phyloP scores from a whole-genome alignment of 306 rosid species.

The Vigna radiata region DNA sequence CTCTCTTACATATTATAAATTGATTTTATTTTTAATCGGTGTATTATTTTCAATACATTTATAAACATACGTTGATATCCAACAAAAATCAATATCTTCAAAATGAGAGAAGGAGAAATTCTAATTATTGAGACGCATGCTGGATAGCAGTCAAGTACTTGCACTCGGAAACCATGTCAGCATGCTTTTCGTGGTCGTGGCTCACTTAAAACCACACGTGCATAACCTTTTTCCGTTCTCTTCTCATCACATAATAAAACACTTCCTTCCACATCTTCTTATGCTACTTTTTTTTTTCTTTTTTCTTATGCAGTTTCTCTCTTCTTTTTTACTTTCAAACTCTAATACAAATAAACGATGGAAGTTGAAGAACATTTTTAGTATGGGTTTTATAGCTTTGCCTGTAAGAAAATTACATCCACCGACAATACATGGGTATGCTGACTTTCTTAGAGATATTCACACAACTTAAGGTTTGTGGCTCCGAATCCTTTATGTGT shows the following conservation, averaged over 20 bases:
- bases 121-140: slow-evolving; percentile 37
- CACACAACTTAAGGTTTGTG: slow-evolving; percentile 11
- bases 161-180: slow-evolving; percentile 45
- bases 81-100: not conserved
- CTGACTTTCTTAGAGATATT: not conserved
- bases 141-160: slow-evolving; percentile 9
- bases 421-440: slow-evolving; percentile 27
- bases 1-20: no score
- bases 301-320: not conserved
- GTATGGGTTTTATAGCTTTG: not conserved
- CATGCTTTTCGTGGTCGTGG: slow-evolving; percentile 46
- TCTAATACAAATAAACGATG: slow-evolving; percentile 1
- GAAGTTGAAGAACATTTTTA: not conserved
- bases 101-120: not conserved
- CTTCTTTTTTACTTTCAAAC: not conserved
- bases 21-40: no score
- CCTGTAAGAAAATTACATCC: not conserved
- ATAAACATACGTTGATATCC: no score
- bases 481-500: not conserved
- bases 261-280: not conserved
- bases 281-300: not conserved
- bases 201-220: slow-evolving; percentile 51
- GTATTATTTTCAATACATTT: no score
- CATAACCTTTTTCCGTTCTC: slow-evolving; percentile 32
- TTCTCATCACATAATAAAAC: slow-evolving; percentile 3